Conservation (phyloP, 75 land plant species). For the Cunninghamia lanceolata region DNA sequence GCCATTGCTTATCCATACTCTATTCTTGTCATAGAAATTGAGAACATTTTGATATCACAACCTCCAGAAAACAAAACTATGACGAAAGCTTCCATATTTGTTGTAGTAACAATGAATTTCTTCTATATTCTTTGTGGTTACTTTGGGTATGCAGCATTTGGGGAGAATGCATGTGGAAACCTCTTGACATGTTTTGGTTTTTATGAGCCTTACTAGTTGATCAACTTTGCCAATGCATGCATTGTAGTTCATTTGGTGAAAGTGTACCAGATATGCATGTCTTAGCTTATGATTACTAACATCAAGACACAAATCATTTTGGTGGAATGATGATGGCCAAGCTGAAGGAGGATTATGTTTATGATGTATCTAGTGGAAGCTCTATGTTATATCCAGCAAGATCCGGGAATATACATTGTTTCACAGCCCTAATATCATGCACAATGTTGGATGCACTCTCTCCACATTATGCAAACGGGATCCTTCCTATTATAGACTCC, state of each 20-base stretch:
- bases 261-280: constrained; percentile 88
- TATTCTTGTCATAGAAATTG: constrained; percentile 65
- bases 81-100: too few species aligned
- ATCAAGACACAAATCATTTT: too few species aligned
- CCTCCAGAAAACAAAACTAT: too few species aligned
- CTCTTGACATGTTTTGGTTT: constrained; percentile 70
- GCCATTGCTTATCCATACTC: constrained; percentile 86
- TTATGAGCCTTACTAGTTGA: constrained; percentile 65
- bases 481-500: background rate
- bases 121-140: too few species aligned
- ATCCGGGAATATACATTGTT: constrained; percentile 73
- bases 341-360: constrained; percentile 26
- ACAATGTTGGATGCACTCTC: constrained; percentile 60
- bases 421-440: constrained; percentile 63
- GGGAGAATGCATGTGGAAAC: constrained; percentile 63
- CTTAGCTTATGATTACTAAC: too few species aligned
- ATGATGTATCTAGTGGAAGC: constrained; percentile 33
- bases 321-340: constrained; percentile 23
- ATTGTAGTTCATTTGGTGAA: constrained; percentile 67
- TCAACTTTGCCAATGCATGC: constrained; percentile 79
- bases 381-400: constrained; percentile 45
- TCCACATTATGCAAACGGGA: constrained; percentile 50
- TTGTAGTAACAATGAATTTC: too few species aligned
- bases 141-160: too few species aligned
- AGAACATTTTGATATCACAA: constrained; percentile 70